Evolutionary conservation across 2,329 filamentous ascomycete species (phyloP), one percentile per base, ranked within the genome.

Genomic region (Trichoderma citrinoviride): DNA sequence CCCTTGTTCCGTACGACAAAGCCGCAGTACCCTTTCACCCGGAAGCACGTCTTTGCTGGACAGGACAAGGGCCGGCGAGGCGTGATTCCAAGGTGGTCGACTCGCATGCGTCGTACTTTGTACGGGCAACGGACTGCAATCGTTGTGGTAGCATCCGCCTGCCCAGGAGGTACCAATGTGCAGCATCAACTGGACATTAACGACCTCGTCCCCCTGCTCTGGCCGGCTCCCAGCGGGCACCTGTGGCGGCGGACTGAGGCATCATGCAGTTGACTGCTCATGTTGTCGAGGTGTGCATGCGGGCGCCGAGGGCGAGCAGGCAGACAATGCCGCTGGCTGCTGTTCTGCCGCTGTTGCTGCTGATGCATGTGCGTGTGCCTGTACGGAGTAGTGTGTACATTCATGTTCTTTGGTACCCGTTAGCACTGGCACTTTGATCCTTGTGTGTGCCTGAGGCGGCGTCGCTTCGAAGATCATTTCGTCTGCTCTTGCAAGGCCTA

Each of bases 141-240:
- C n/a, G n/a, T n/a, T 46, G 49, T 29, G 49, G 58, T 54, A 61
- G 40, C 58, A 54, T 54, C 53, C 40, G 58, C 49, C 58, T 53
- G 49, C 49, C 27, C 23, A 52, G 25, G 27, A 46, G 15, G 23
- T 21, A 55, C 37, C 25, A 25, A n/a, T 23, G 25, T 33, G 41
- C 54, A 41, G 25, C 40, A 46, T 57, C 54, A 37, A 37, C 33
- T 37, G 33, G 33, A 37, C 33, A 37, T 14, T 37, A 12, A 46
- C 40, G 40, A 44, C 54, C 19, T n/a, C 44, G 23, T 29, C 44
- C 40, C 54, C 54, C 54, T 57, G 54, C 54, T 44, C 40, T 43
- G 37, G 40, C 54, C 54, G 25, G 40, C 23, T 46, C 17, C 40
- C 40, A 44, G 54, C 54, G 41, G 54, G 40, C 40, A 56, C 29